Base-by-base conservation (phyloP, 257 asterid genomes). In the Thymus mandschuricus region DNA sequence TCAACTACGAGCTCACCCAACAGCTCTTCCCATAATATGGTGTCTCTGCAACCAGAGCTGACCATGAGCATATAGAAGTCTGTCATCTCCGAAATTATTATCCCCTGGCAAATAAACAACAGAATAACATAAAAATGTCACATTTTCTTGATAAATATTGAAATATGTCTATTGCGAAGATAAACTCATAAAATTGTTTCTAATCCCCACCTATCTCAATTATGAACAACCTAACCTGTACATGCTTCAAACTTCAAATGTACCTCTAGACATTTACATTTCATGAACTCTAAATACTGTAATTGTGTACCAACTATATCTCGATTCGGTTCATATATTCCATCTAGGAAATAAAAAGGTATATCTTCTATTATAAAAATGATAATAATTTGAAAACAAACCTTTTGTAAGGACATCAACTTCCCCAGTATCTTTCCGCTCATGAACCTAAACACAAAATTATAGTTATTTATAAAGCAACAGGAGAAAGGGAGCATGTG, bases 11-110 rank as follows among this genome's bases (percentile, higher is more conserved):
- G 82, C 92, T 92, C 76, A 95, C 99, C 99, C 99, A 51, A 95
- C 96, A 69, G 98, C 99, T 87, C 99, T 87, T 73, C 99, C 99
- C 99, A 95, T 90, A 64, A 95, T 92, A 75, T 95, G 98, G 62
- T 92, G 94, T 78, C 96, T 85, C 44, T 92, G 86, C 70, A 95
- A 82, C 99, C 99, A 95, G 49, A 82, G 96, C 80, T 95, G 99
- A 65, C 99, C 99, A 0, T 89, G 91, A 69, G 99, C 99, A 72
- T 95, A 95, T 49, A 95, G 87, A 83, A 86, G 96, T 81, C 98
- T 86, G 86, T 95, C 99, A 75, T 95, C 99, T 68, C 95, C 97
- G 73, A 81, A 83, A 78, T 95, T 95, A 73, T 90, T 95, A 77
- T 95, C 99, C 58, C 99, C 98, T 95, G 91, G 60, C 7, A 68